Evolutionary conservation across 331 rosid genomes (phyloP).

Genomic region (Pyrus hybrid): DNA sequence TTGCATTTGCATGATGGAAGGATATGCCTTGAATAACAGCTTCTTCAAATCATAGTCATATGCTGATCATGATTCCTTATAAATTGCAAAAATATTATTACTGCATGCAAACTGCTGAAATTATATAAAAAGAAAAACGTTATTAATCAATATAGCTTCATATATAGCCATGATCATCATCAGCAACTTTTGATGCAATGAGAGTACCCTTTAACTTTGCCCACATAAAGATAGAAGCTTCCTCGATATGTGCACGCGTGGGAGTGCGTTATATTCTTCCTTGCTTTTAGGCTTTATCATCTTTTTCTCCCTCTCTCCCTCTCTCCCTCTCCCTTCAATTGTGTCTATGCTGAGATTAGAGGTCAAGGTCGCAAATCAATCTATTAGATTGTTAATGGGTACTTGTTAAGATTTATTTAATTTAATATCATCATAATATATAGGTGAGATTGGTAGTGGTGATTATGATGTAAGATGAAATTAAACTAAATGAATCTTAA

Average conservation of each 20-base stretch:
- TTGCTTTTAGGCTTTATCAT: slow-evolving; percentile 74
- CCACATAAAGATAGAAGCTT: slow-evolving; percentile 85
- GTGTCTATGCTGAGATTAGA: slow-evolving; percentile 10
- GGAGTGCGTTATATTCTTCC: slow-evolving; percentile 88
- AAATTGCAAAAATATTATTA: background rate
- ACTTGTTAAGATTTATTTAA: too few species aligned
- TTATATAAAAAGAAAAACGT: background rate
- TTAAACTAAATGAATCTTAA: too few species aligned
- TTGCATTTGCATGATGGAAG: slow-evolving; percentile 35
- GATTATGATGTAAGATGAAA: too few species aligned
- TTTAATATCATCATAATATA: too few species aligned
- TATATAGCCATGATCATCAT: slow-evolving; percentile 18
- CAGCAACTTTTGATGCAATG: slow-evolving; percentile 41
- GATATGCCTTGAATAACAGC: slow-evolving; percentile 33
- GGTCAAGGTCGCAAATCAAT: too few species aligned
- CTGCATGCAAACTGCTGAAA: slow-evolving; percentile 16
- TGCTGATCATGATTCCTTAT: slow-evolving; percentile 3
- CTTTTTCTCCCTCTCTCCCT: slow-evolving; percentile 20
- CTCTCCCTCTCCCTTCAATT: slow-evolving; percentile 24
- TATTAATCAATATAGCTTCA: background rate
- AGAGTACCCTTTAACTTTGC: slow-evolving; percentile 32
- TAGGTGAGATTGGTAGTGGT: too few species aligned
- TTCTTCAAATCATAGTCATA: background rate
- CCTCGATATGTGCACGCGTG: slow-evolving; percentile 86
- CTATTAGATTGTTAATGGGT: too few species aligned